Base-by-base conservation (phyloP, 192 early-diverging fungal genomes). In the Podila horticola region DNA sequence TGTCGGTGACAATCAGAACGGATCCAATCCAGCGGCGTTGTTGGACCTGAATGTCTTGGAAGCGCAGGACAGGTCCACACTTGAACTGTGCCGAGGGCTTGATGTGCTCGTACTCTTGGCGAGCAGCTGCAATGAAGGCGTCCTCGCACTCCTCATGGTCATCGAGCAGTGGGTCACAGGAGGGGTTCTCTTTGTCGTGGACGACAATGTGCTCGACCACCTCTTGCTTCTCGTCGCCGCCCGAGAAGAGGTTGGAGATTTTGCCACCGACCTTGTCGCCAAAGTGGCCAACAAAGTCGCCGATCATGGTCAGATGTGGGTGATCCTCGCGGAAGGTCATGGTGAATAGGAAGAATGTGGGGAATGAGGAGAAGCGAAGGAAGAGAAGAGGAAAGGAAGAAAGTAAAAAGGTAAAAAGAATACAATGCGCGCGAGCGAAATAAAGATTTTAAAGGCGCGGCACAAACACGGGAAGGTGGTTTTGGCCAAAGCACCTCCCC, bases 11-110 rank as follows among this genome's bases (percentile, higher is more conserved):
- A 31, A 91, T 75, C 66, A 91, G 79, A 19, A 82, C 84, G 34
- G 88, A 89, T 59, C 90, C 90, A 58, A 64, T 84, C 87, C 87
- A 91, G n/a, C 76, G 85, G 26, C 84, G 82, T 9, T 77, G 70
- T 29, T 67, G 66, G 71, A 89, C 75, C 70, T 87, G 76, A 12
- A 88, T 89, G 58, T 91, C 84, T 41, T 87, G 86, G 60, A 86
- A 86, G 55, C 86, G 85, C 4, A 91, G 74, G 13, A 87, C 74
- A 1, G 90, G 90, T 5, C 90, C 90, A 24, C 87, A 76, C 38
- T 79, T 79, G 70, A 79, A 79, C 38, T 72, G 70, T 22, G 65
- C 22, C n/a, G 76, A 30, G 8, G 76, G 70, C 10, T 48, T 24
- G 57, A 79, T 79, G 31, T 24, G 33, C 12, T 51, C 59, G 30